These are phyloP conservation scores for Asclepias syriaca DNA, from an alignment of 257 asterid species.

Conservation along the genomic window DNA sequence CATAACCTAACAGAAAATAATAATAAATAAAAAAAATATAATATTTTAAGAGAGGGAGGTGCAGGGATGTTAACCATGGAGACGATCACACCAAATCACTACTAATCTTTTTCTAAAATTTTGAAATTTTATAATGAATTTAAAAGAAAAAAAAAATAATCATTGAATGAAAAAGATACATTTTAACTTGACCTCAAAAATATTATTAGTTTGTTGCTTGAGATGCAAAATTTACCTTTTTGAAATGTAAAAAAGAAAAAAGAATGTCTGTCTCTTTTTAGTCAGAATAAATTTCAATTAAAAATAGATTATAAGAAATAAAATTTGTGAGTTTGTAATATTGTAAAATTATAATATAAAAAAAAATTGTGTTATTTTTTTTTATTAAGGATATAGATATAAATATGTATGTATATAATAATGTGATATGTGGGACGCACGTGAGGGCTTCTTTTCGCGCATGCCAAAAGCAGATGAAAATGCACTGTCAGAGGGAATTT, in stretches of 20 bases:
- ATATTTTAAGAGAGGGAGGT: neutral
- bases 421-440: constrained; percentile 46
- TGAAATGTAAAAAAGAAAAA: constrained; percentile 14
- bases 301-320: neutral
- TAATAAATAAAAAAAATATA: neutral
- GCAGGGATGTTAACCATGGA: neutral
- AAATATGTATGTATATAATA: no score
- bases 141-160: constrained; percentile 35
- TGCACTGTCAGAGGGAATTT: constrained; percentile 5
- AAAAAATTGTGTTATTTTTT: neutral
- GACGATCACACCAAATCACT: neutral
- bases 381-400: no score
- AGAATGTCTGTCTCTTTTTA: constrained; percentile 12
- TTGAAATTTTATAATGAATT: neutral
- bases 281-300: neutral
- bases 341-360: no score
- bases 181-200: constrained; percentile 49
- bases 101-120: constrained; percentile 2
- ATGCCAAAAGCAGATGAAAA: constrained; percentile 45
- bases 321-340: no score
- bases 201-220: constrained; percentile 34
- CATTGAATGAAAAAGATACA: constrained; percentile 67
- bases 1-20: neutral
- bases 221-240: constrained; percentile 33
- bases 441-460: constrained; percentile 64